Conservation (phyloP, 805 yeast species). For the Jamesozyma gamospora region DNA sequence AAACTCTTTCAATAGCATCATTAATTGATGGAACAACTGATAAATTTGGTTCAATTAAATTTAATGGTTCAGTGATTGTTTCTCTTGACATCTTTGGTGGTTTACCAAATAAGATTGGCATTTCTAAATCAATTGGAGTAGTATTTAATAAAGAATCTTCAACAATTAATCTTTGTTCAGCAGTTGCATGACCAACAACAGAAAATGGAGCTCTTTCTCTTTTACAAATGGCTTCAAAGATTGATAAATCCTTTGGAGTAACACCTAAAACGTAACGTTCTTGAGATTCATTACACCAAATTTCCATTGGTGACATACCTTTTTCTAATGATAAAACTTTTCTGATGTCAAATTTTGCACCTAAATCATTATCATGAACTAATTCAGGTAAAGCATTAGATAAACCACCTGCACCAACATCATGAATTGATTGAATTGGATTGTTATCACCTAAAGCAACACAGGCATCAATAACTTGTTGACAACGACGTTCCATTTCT, state of each 20-base stretch:
- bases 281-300: conserved; percentile 99
- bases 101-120: conserved; percentile 91
- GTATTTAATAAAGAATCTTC: conserved; percentile 68
- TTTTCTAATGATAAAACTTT: conserved; percentile 86
- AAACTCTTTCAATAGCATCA: conserved; percentile 72
- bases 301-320: conserved; percentile 99
- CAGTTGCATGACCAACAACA: conserved; percentile 89
- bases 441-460: conserved; percentile 61
- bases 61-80: conserved; percentile 53
- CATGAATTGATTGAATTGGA: conserved; percentile 94
- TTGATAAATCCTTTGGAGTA: conserved; percentile 59
- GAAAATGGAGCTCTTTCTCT: conserved; percentile 96
- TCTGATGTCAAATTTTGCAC: conserved; percentile 87
- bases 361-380: conserved; percentile 93
- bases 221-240: conserved; percentile 70
- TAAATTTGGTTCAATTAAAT: conserved; percentile 33
- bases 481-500: conserved; percentile 98
- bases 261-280: conserved; percentile 96
- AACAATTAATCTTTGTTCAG: conserved; percentile 71
- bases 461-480: conserved; percentile 94
- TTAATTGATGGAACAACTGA: conserved; percentile 32
- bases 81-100: conserved; percentile 89
- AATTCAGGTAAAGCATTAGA: conserved; percentile 96
- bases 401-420: conserved; percentile 98
- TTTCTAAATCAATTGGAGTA: conserved; percentile 90